A percentile compares a stretch with the other conserved stretches of the same genome.
Conservation (phyloP, 169 alveolate genomes). For the Besnoitia besnoiti region DNA sequence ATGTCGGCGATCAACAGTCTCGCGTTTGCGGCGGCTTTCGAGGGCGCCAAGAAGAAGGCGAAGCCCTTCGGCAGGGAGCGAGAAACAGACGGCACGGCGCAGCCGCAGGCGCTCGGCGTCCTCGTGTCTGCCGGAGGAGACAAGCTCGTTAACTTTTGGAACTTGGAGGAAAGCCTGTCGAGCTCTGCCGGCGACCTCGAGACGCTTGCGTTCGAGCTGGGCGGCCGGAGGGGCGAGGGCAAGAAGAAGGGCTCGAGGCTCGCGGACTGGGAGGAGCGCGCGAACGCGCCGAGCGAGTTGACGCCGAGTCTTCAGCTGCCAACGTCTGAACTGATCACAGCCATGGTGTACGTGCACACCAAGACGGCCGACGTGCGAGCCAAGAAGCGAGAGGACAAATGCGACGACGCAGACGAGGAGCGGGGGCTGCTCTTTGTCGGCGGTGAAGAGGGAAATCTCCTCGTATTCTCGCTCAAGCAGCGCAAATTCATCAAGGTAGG, state of each 20-base stretch:
- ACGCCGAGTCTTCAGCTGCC: neutral
- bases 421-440: neutral
- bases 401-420: neutral
- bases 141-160: neutral
- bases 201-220: neutral
- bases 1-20: neutral
- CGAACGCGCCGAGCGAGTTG: neutral
- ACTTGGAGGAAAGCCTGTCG: neutral
- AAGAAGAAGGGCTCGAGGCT: neutral
- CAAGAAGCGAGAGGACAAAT: neutral
- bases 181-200: neutral
- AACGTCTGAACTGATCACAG: neutral
- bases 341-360: neutral
- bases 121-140: constrained; percentile 13
- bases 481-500: neutral
- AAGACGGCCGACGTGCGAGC: neutral
- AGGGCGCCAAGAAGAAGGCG: neutral
- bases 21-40: neutral
- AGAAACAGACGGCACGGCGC: neutral
- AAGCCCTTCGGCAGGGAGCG: neutral
- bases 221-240: neutral
- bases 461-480: neutral
- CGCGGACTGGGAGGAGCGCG: neutral
- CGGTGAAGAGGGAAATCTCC: neutral
- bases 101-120: neutral